phyloP scores from a whole-genome alignment of 2,329 filamentous ascomycete genomes.

The Colletotrichum lini region DNA sequence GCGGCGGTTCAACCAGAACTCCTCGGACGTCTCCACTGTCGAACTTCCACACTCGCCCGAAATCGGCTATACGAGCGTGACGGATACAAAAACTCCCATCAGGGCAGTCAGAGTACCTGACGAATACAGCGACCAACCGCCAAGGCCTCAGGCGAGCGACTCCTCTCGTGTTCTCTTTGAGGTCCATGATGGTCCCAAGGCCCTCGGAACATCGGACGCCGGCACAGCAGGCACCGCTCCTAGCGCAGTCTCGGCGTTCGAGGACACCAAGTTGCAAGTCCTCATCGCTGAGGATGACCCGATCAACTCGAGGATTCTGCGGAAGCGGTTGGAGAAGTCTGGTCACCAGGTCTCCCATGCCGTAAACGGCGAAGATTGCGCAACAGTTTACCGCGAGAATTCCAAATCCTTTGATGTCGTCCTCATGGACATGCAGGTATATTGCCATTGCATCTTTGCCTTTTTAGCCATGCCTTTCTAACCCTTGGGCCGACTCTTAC shows the following conservation, averaged over 20 bases:
- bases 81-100: conserved; percentile 62
- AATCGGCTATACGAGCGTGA: conserved; percentile 55
- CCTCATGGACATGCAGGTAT: conserved; percentile 93
- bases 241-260: conserved; percentile 19
- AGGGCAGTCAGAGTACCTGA: conserved; percentile 65
- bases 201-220: conserved; percentile 24
- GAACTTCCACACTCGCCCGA: conserved; percentile 47
- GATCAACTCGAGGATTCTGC: conserved; percentile 86
- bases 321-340: conserved; percentile 83
- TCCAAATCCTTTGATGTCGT: conserved; percentile 80
- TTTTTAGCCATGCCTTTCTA: not conserved
- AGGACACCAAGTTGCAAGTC: conserved; percentile 69
- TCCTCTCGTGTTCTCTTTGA: conserved; percentile 58
- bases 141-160: conserved; percentile 48
- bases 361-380: conserved; percentile 88
- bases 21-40: conserved; percentile 37
- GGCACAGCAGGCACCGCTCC: conserved; percentile 22
- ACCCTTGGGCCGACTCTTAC: not conserved
- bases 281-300: conserved; percentile 91
- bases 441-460: conserved; percentile 47
- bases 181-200: conserved; percentile 44
- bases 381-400: conserved; percentile 76
- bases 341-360: conserved; percentile 81
- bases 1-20: conserved; percentile 33
- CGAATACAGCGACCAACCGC: conserved; percentile 56